Conservation (phyloP, 768 basidiomycete genomes). For the Tricholoma saponaceum region DNA sequence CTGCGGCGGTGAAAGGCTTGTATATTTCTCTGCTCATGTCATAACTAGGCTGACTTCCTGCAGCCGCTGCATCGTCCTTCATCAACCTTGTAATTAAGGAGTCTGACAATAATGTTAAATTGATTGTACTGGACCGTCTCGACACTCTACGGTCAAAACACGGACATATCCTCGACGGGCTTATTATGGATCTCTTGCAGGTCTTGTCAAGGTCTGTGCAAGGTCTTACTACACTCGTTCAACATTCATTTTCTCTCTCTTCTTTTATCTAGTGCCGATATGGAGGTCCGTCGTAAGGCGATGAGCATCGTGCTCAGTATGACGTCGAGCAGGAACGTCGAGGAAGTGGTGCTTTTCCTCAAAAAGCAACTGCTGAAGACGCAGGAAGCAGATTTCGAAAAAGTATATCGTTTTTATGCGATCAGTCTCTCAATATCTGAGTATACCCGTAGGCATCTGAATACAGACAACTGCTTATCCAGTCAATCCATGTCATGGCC, state of each 20-base stretch:
- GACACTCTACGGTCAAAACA: conserved; percentile 80
- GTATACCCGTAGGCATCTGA: conserved; percentile 67
- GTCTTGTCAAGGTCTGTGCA: conserved; percentile 68
- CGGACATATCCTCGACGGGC: conserved; percentile 81
- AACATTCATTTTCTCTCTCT: neutral
- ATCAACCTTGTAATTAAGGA: conserved; percentile 91
- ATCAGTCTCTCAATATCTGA: neutral
- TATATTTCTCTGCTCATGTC: conserved; percentile 2
- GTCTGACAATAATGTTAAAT: conserved; percentile 98
- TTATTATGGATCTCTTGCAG: conserved; percentile 95
- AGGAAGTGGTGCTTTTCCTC: conserved; percentile 92
- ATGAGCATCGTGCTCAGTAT: conserved; percentile 86
- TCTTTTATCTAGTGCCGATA: conserved; percentile 65
- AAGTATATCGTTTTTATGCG: conserved; percentile 41
- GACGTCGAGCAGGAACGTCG: conserved; percentile 92
- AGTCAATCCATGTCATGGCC: conserved; percentile 94
- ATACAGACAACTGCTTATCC: conserved; percentile 94
- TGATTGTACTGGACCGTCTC: conserved; percentile 92
- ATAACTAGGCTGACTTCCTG: conserved; percentile 1
- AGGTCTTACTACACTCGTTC: no score
- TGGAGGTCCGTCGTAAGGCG: conserved; percentile 94
- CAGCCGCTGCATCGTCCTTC: conserved; percentile 86
- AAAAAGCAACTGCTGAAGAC: conserved; percentile 98
- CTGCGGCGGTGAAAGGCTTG: conserved; percentile 95
- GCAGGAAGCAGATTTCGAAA: conserved; percentile 88